Evolutionary conservation across 106 monocot genomes (phyloP).

Genomic region (Acorus calamus): DNA sequence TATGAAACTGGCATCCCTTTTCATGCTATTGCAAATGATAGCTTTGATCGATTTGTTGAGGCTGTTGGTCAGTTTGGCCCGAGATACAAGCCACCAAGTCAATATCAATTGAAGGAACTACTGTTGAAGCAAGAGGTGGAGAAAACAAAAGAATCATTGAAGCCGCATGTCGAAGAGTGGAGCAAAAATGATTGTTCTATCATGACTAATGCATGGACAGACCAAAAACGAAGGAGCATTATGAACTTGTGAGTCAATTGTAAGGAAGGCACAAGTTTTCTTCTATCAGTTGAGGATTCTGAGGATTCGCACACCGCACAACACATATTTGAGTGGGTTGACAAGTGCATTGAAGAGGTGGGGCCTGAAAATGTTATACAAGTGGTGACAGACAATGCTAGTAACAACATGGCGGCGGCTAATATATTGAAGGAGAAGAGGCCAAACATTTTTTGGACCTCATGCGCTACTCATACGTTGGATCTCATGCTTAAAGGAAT

Average conservation of each 20-base stretch:
- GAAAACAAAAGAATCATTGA: not conserved
- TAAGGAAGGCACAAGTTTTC: not conserved
- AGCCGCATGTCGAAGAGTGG: not conserved
- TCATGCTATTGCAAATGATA: not conserved
- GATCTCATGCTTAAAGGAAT: not conserved
- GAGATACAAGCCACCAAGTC: not conserved
- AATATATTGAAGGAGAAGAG: not conserved
- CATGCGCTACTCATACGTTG: not conserved
- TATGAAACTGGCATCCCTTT: not conserved
- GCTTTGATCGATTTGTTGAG: not conserved
- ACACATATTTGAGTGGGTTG: not conserved
- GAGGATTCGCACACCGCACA: not conserved
- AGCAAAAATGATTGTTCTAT: not conserved
- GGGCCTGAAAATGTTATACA: not conserved
- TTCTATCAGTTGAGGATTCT: not conserved
- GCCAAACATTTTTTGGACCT: too few species aligned
- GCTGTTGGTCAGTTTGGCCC: not conserved
- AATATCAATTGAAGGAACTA: not conserved
- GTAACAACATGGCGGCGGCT: not conserved
- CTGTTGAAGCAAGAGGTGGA: not conserved
- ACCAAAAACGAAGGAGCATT: not conserved
- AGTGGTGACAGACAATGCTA: not conserved
- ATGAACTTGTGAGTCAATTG: not conserved
- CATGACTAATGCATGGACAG: not conserved
- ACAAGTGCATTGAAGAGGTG: not conserved